Base-by-base conservation (phyloP, 2,329 filamentous ascomycete genomes). In the Fusarium sp. region DNA sequence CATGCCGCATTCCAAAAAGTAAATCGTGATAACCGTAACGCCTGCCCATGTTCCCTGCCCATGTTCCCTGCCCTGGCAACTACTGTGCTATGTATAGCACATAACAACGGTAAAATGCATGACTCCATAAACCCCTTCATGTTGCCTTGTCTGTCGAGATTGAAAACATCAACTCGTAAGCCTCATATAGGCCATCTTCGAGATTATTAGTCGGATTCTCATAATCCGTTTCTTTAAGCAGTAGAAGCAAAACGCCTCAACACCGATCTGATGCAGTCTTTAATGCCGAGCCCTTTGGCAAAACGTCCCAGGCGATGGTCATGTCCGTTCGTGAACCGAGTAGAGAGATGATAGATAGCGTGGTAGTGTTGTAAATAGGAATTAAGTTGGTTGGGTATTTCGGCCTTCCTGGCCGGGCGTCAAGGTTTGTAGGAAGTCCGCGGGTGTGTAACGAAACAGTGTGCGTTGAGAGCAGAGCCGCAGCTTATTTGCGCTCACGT, bases 231-330 rank as follows among this genome's bases (percentile, higher is more conserved):
- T 42, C 55, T 70, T 69, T 67, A 66, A 59, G 60, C 56, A 60
- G 34, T 71, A 57, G 68, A 71, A 74, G 56, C 61, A 69, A 75
- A 74, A 75, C 66, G 61, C 73, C 73, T 56, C 58, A 77, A 80
- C 78, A 75, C 78, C 78, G 55, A 68, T 77, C 60, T 56, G 70
- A 79, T 79, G 78, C 76, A 76, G 70, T 77, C 66, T 76, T 52
- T 76, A 55, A 77, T 77, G 74, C 74, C 64, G 74, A 70, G 67
- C 62, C 68, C 66, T 68, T 63, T 62, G 59, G 52, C 51, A 67
- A 63, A 63, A 63, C 54, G 63, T 73, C 53, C 63, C 73, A 58
- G 73, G 68, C 70, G 62, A 66, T 57, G 57, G 71, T 73, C 56
- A 59, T 73, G 58, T 57, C 66, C 52, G 62, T 73, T 70, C 70